Evolutionary conservation across 441 rosid genomes (phyloP), one percentile per base, ranked within the genome.

Genomic region (Croton setiger): DNA sequence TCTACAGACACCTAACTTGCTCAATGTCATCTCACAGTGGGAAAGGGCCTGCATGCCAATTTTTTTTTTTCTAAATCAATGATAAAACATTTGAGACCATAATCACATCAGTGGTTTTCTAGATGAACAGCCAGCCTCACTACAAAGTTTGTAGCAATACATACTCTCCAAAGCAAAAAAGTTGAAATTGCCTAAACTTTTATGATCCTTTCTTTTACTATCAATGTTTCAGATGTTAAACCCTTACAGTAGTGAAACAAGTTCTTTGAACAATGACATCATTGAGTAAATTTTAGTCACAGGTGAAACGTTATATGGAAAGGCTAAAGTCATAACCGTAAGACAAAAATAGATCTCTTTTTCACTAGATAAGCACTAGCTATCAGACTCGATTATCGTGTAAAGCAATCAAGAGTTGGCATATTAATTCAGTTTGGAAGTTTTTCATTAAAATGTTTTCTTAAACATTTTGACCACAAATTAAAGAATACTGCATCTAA

Each of bases 1-100:
- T 82, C 89, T 83, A 27, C 75, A 60, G 27, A 95, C 66, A 60
- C 90, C 96, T 72, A 95, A 76, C 54, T 78, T 76, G 78, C 68
- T 83, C 65, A 95, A 82, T 73, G 87, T 77, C 82, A 69, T 84
- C 80, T 89, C 91, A 72, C 98, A 90, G 66, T 90, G 96, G 51
- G 81, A 90, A 74, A 89, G 87, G 21, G 97, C 97, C 98, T 95
- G 87, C 64, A 69, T 74, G 61, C n/a, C 43, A 48, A 35, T 73
- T 60, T 58, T 48, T 49, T 14, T 57, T 47, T 66, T n/a, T n/a
- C n/a, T n/a, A n/a, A 60, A 60, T 63, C 59, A 35, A 68, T 52
- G 44, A 58, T 33, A n/a, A 51, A 45, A 45, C 47, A 55, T 27
- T 56, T 39, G 51, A 71, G 45, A 64, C 51, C 33, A 59, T 4